Base-by-base conservation (phyloP, 2,329 filamentous ascomycete species). In the Boeremia lycopersici region DNA sequence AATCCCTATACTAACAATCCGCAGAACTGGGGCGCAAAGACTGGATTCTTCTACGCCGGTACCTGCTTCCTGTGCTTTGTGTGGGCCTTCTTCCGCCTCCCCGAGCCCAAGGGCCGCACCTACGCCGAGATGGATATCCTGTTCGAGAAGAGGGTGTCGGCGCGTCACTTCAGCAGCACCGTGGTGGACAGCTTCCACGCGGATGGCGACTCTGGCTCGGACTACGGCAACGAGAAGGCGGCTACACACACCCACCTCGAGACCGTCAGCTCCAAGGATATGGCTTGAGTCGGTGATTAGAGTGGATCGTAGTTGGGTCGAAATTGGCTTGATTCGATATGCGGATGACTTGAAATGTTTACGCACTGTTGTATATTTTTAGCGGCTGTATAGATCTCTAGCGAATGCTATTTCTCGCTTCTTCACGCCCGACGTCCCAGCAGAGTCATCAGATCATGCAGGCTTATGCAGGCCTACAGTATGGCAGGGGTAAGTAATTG, bases 11-110 rank as follows among this genome's bases (percentile, higher is more conserved):
- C 51, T 58, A 45, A 58, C 34, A 31, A 8, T 1, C 6, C 10
- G 10, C 13, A 58, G 62, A 66, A 70, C 74, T 96, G 91, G 91
- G 82, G 86, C 56, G 93, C 93, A 74, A 93, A 85, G 67, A 84
- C 91, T 1, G 91, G 90, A 28, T 96, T 96, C 77, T 95, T 96
- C 80, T 91, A 91, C 88, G 87, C 86, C 17, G 89, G 86, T 2
- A 87, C 91, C 43, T 93, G 89, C 74, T 89, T 90, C 76, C 75
- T 86, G 50, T 93, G 89, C 77, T 84, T 91, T 63, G 75, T 95
- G 7, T 96, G 93, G 78, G 88, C 88, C 0, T 92, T 85, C 70
- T 92, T 92, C 79, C 84, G 89, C 11, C 81, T 93, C 0, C 91
- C 91, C 0, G 91, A 96, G 71, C 90, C 91, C 0, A 81, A 81